Evolutionary conservation across 345 rosid species (phyloP).

Genomic region (Lepidium aucheri): DNA sequence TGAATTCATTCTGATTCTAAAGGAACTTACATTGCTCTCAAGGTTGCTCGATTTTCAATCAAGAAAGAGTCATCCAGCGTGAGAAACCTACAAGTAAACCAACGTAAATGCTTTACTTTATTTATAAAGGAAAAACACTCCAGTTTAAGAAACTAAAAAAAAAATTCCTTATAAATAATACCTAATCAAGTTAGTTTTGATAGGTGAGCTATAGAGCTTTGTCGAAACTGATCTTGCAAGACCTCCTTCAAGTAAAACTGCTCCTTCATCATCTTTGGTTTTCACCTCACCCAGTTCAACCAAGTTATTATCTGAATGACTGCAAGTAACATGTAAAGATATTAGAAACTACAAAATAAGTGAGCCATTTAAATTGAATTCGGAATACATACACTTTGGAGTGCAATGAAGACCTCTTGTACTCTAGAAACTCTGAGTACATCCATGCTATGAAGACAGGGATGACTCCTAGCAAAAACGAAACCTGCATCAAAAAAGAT

Average conservation of each 20-base stretch:
- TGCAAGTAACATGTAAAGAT: constrained; percentile 27
- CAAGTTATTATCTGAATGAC: constrained; percentile 89
- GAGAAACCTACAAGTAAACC: constrained; percentile 51
- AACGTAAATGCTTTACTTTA: neutral
- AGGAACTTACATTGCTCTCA: constrained; percentile 72
- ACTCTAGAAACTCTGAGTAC: constrained; percentile 73
- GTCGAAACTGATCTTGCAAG: constrained; percentile 70
- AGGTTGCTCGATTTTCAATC: constrained; percentile 77
- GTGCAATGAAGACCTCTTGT: constrained; percentile 45
- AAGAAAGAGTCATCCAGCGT: constrained; percentile 87
- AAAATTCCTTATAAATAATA: constrained; percentile 2
- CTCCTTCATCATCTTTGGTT: constrained; percentile 68
- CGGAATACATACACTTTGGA: constrained; percentile 82
- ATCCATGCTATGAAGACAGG: constrained; percentile 82
- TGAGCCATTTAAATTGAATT: too few species aligned
- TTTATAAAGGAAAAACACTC: neutral
- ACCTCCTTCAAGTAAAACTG: constrained; percentile 87
- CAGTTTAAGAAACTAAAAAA: neutral
- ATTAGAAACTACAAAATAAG: neutral
- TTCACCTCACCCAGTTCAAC: constrained; percentile 59
- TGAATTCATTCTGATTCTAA: neutral
- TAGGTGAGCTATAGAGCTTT: constrained; percentile 43
- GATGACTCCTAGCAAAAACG: constrained; percentile 76
- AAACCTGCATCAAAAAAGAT: constrained; percentile 46
- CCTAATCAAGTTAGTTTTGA: constrained; percentile 74